A percentile compares a stretch with the other conserved stretches of the same genome.
Evolutionary conservation across 2,329 filamentous ascomycete genomes (phyloP).

Genomic region (Colletotrichum somersetense): DNA sequence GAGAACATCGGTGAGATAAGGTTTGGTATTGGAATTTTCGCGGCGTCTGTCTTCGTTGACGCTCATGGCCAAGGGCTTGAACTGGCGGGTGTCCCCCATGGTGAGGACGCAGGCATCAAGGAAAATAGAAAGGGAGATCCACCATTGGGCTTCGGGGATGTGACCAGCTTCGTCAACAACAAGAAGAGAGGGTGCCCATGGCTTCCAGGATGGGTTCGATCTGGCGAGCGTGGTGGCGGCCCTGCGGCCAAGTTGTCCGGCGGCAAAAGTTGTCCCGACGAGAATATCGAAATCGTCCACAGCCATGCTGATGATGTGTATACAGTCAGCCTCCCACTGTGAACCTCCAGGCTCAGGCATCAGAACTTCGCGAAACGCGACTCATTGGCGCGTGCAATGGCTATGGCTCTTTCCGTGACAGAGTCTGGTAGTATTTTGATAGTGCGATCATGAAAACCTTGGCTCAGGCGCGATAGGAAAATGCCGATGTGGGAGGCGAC

Average conservation of each 20-base stretch:
- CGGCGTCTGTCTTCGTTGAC: background rate
- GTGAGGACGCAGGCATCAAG: slow-evolving; percentile 9
- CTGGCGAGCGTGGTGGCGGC: background rate
- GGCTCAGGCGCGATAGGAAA: slow-evolving; percentile 3
- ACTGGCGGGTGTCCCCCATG: slow-evolving; percentile 26
- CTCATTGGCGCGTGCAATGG: background rate
- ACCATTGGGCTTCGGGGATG: slow-evolving; percentile 26
- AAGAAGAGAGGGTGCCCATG: slow-evolving; percentile 9
- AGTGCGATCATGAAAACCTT: background rate
- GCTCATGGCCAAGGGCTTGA: slow-evolving; percentile 19
- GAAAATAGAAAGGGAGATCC: slow-evolving; percentile 19
- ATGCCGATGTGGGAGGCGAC: background rate
- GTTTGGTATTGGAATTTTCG: background rate
- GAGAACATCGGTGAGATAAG: background rate
- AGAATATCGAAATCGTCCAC: slow-evolving; percentile 14
- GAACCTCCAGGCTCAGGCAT: background rate
- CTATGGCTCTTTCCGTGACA: background rate
- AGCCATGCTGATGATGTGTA: background rate
- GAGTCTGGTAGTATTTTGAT: background rate
- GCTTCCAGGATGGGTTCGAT: background rate
- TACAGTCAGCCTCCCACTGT: background rate
- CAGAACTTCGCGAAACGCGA: background rate
- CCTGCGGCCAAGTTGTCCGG: slow-evolving; percentile 15
- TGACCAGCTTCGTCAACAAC: slow-evolving; percentile 29
- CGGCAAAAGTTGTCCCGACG: slow-evolving; percentile 25